Evolutionary conservation across 768 basidiomycete genomes (phyloP).

Genomic region (Leccinellum albellum): DNA sequence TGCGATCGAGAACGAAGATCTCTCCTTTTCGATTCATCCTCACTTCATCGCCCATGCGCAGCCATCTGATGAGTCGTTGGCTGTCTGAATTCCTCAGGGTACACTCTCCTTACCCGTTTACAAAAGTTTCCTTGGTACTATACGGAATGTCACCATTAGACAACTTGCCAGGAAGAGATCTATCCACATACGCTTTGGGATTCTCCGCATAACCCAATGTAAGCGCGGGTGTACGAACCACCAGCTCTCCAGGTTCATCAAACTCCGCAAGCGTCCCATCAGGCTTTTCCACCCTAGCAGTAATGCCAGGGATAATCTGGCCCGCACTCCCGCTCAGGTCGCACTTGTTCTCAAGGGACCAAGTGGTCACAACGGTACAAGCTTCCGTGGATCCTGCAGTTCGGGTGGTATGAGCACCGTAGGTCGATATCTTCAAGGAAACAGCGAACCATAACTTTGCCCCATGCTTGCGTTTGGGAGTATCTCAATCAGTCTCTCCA

Average conservation of each 20-base stretch:
- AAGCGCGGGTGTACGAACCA: constrained; percentile 58
- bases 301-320: constrained; percentile 53
- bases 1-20: constrained; percentile 66
- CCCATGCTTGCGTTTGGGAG: constrained; percentile 53
- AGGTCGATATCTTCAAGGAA: not conserved
- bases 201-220: constrained; percentile 58
- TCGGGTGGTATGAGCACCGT: not conserved
- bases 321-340: constrained; percentile 54
- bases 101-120: constrained; percentile 37
- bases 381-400: constrained; percentile 61
- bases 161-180: not conserved
- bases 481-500: constrained; percentile 38
- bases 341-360: constrained; percentile 43
- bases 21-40: constrained; percentile 57
- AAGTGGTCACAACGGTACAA: constrained; percentile 47
- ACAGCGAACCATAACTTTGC: constrained; percentile 54
- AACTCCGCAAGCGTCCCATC: constrained; percentile 55
- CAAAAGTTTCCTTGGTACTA: constrained; percentile 63
- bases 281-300: constrained; percentile 51
- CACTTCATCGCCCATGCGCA: constrained; percentile 71
- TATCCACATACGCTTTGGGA: constrained; percentile 49
- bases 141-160: constrained; percentile 9
- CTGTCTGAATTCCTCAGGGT: not conserved
- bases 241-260: constrained; percentile 60
- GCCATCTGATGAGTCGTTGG: constrained; percentile 43